Conservation (phyloP, 108 stramenopile species). For the Pseudonitzschia pungens region DNA sequence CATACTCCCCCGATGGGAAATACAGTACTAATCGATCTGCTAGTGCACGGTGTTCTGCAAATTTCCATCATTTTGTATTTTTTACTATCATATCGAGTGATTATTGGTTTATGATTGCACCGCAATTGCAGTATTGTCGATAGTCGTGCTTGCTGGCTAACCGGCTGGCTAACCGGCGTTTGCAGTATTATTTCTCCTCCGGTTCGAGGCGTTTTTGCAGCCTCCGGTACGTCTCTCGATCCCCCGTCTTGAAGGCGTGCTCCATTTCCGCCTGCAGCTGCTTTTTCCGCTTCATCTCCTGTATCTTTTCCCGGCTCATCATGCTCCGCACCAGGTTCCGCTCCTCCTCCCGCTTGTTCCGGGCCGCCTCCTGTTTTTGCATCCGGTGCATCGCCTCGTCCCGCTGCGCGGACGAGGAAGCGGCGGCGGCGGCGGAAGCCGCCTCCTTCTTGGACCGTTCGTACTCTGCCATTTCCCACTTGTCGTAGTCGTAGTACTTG, state of each 20-base stretch:
- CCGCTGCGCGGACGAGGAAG: constrained; percentile 7
- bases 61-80: no score
- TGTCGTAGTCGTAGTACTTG: constrained; percentile 94
- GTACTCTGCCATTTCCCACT: constrained; percentile 96
- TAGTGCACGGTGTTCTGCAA: no score
- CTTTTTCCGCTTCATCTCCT: constrained; percentile 82
- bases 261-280: constrained; percentile 73
- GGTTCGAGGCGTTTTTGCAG: constrained; percentile 75
- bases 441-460: constrained; percentile 47
- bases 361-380: constrained; percentile 46
- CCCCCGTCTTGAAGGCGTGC: constrained; percentile 81
- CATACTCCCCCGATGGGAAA: no score
- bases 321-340: constrained; percentile 37
- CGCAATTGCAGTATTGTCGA: no score
- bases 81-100: no score
- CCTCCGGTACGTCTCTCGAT: constrained; percentile 58
- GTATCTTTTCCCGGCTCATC: constrained; percentile 66
- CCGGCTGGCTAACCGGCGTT: no score
- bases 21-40: no score
- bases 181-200: constrained; percentile 36
- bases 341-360: constrained; percentile 53
- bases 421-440: constrained; percentile 23
- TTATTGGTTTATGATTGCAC: no score
- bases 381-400: constrained; percentile 46
- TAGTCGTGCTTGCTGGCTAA: no score